Conservation (phyloP, 1,139 yeast genomes). For the Blastobotrys proliferans region DNA sequence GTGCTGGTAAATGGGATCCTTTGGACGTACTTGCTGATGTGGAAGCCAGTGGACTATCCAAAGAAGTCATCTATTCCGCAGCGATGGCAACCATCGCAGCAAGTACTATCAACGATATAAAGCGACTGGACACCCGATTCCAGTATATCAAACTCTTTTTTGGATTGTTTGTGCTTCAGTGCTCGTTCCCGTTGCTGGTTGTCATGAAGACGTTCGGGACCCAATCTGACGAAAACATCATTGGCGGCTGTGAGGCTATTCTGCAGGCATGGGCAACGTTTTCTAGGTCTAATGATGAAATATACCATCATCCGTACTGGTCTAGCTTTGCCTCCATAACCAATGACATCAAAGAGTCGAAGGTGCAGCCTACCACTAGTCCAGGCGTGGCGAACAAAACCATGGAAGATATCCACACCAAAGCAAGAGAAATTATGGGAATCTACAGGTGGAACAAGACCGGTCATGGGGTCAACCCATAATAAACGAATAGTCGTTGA, state of each 20-base stretch:
- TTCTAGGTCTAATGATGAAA: not conserved
- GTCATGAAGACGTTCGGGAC: slow-evolving; percentile 2
- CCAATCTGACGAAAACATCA: slow-evolving; percentile 1
- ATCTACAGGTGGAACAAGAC: slow-evolving; percentile 5
- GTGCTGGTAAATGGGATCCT: slow-evolving; percentile 4
- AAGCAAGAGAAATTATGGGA: not conserved
- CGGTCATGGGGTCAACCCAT: slow-evolving; percentile 2
- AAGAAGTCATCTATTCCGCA: slow-evolving; percentile 1
- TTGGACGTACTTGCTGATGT: slow-evolving; percentile 1
- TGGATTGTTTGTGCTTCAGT: not conserved
- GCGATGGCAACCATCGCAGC: slow-evolving; percentile 4
- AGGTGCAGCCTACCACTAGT: not conserved
- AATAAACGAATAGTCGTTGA: too few species aligned
- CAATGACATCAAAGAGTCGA: not conserved
- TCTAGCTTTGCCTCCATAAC: not conserved
- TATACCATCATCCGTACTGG: not conserved
- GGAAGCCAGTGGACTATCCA: slow-evolving; percentile 1
- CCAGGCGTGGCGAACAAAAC: slow-evolving; percentile 1
- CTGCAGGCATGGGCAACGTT: not conserved
- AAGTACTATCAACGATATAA: not conserved
- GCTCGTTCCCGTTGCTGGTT: slow-evolving; percentile 3
- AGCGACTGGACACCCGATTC: not conserved
- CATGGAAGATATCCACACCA: slow-evolving; percentile 1
- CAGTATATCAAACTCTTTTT: not conserved
- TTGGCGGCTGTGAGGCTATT: not conserved